Base-by-base conservation (phyloP, 768 basidiomycete genomes). In the Kwoniella sp. region DNA sequence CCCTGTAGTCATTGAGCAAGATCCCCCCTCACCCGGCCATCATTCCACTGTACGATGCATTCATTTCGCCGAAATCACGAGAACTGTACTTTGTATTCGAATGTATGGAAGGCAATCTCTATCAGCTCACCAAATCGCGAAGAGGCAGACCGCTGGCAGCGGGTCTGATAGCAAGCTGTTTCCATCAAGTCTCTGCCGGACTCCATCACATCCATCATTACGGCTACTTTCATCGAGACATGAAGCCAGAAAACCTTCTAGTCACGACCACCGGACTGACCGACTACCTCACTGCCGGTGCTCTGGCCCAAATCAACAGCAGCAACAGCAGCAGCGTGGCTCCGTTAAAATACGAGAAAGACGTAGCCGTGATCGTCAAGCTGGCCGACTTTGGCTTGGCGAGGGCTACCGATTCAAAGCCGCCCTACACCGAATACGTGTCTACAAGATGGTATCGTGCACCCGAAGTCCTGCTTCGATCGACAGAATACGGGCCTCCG, bases 41-140 rank as follows among this genome's bases (percentile, higher is more conserved):
- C 82, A 97, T 99, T 79, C 95, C 96, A 63, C 85, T 99, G 71
- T 99, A 98, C 84, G 96, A 99, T 82, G 94, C 92, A 76, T 99
- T 98, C 83, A 90, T 99, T 70, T 87, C 93, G n/a, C 96, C 96
- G 4, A 86, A 88, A 70, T 86, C 91, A 65, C 92, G 91, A 80
- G 94, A 99, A 81, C 90, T 99, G 72, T 96, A 98, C 81, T 98
- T 98, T 77, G 95, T 98, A 51, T 99, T 99, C 81, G 96, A 99
- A 82, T 94, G 93, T 75, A 98, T 99, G 96, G 96, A 99, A 81
- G 96, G 96, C 76, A 98, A 99, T 81, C 87, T 99, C 52, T 99
- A 95, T 82, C 96, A 99, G 80, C 90, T 99, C 83, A 95, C 97
- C 82, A 97, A 95, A 83, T 87, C 93, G 51, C 88, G 96, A 65